Base-by-base conservation (phyloP, 2,329 filamentous ascomycete species). In the Endoconidiophora laricicola region DNA sequence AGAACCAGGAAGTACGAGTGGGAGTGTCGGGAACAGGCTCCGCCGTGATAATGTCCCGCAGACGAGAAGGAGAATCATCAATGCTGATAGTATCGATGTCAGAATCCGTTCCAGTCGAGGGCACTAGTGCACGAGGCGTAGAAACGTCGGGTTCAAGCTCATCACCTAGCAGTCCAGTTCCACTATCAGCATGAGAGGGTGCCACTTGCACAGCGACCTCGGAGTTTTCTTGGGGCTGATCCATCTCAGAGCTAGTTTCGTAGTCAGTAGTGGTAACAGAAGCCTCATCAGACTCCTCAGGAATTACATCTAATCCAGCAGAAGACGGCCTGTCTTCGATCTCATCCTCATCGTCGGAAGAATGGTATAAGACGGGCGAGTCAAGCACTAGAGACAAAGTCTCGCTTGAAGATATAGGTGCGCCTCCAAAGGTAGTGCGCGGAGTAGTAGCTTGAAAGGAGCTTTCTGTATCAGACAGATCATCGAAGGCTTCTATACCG, bases 231-330 rank as follows among this genome's bases (percentile, higher is more conserved):
- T 41, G n/a, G 40, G 12, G 12, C 5, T 38, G 12, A 18, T 33
- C 12, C 40, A 29, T 20, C 18, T 49, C 47, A 37, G 40, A 49
- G 14, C 47, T 42, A 16, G 47, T 49, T n/a, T 49, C 47, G 29
- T 49, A 49, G 18, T 49, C 41, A 7, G 47, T 49, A 6, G 12
- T 38, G 22, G 38, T 23, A 5, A 38, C 26, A 38, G 47, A 42
- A 26, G n/a, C 23, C 9, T 9, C 38, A 10, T 37, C 40, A 43
- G 40, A 43, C 18, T 22, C 40, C 20, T 43, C 40, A 2, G 40
- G 40, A 22, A 24, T 43, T 3, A 4, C 40, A 43, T 24, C 40
- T 6, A 33, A 12, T 12, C 29, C 7, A 2, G 3, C 26, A 29
- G 26, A 10, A 1, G 26, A 29, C 9, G 9, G 29, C 29, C 29